Evolutionary conservation across 1,284 basidiomycete species (phyloP), one percentile per base, ranked within the genome.

Genomic region (Ganoderma lingzhi): DNA sequence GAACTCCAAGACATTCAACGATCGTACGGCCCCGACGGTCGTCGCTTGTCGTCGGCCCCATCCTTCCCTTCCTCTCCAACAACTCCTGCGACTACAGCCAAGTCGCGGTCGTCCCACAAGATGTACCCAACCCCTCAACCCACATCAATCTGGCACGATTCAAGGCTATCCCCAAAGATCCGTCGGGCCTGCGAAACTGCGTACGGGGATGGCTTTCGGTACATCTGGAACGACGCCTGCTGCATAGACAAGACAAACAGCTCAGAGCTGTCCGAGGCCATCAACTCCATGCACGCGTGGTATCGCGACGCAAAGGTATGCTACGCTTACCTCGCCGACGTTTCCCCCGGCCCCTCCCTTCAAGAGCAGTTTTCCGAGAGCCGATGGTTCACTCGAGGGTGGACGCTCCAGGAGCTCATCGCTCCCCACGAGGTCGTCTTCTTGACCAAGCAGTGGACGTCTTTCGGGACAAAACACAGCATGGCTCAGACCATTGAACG

Each of bases 371-470:
- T 60, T 6, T 4, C 9, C 4, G 23, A 4, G 6, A 60, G 58
- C 37, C 35, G 58, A 41, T 60, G 58, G 58, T 60, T 60, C 58
- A 60, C 35, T 41, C 58, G 58, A 5, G 58, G 58, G 3, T 60
- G 58, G 58, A 60, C 58, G 10, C 58, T 60, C n/a, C 58, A 60
- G 37, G 58, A 60, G 6, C 39, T 60, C 37, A 14, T 58, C 17
- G 55, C 55, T 32, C 55, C 55, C 15, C 32, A 2, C 8, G 32
- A 58, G 9, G 55, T 58, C 55, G 55, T 58, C 6, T 58, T 58
- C 15, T 19, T 58, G 6, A 37, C 55, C 1, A 4, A 6, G 55
- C 32, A 58, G 55, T 58, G 55, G 55, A 19, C 0, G 6, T 37
- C 12, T 19, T 15, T 58, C 17, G 55, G 55, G 8, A 37, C 55